These are phyloP conservation scores for Debaryomyces singareniensis DNA, from an alignment of 1,139 yeast species.

Conservation along the genomic window DNA sequence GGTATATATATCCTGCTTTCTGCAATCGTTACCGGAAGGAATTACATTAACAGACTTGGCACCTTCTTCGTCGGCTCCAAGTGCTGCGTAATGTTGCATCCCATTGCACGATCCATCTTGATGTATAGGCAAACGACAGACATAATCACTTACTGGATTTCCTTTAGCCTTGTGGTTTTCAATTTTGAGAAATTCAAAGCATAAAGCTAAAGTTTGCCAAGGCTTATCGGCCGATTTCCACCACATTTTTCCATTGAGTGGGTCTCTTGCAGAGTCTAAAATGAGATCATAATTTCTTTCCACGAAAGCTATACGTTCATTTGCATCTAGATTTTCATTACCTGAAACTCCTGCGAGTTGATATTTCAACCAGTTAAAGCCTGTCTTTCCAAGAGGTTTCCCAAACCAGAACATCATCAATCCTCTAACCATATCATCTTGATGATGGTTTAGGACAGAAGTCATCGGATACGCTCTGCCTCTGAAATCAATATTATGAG, in stretches of 20 bases:
- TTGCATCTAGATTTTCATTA: slow-evolving; percentile 18
- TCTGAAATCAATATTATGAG: slow-evolving; percentile 36
- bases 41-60: slow-evolving; percentile 34
- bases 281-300: slow-evolving; percentile 17
- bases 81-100: slow-evolving; percentile 42
- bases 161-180: slow-evolving; percentile 12
- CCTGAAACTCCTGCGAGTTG: slow-evolving; percentile 36
- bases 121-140: slow-evolving; percentile 34
- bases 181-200: slow-evolving; percentile 25
- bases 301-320: slow-evolving; percentile 22
- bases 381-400: slow-evolving; percentile 27
- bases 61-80: slow-evolving; percentile 31
- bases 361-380: slow-evolving; percentile 35
- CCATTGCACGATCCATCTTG: slow-evolving; percentile 47
- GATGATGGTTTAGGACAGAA: slow-evolving; percentile 30
- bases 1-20: slow-evolving; percentile 30
- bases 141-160: slow-evolving; percentile 15
- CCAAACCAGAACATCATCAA: slow-evolving; percentile 35
- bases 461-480: slow-evolving; percentile 39
- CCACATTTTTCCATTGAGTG: slow-evolving; percentile 22
- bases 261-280: slow-evolving; percentile 22
- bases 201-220: slow-evolving; percentile 33
- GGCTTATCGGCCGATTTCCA: slow-evolving; percentile 38
- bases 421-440: slow-evolving; percentile 29
- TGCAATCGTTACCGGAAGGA: slow-evolving; percentile 9